A percentile compares a stretch with the other conserved stretches of the same genome.
These are phyloP conservation scores for maize (Zea mays) DNA, from an alignment of 176 grass and related monocot genomes.

Conservation along the genomic window DNA sequence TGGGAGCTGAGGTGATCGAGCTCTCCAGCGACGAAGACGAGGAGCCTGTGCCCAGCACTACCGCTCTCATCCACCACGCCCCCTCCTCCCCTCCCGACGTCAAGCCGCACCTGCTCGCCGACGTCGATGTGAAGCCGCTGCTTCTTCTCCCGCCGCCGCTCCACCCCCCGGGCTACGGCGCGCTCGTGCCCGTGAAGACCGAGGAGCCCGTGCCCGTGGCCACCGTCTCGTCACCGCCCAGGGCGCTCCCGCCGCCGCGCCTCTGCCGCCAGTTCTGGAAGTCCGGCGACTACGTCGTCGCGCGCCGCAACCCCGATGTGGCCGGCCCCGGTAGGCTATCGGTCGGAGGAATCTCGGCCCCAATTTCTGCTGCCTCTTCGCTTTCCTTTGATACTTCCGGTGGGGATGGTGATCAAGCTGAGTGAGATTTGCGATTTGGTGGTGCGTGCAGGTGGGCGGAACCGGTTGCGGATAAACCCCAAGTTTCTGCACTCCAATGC, in stretches of 20 bases:
- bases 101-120: conserved; percentile 45
- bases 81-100: conserved; percentile 38
- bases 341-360: conserved; percentile 3
- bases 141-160: conserved; percentile 34
- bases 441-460: conserved; percentile 48
- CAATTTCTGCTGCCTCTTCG: conserved; percentile 25
- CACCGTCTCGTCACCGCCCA: conserved; percentile 29
- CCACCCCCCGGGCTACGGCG: conserved; percentile 34
- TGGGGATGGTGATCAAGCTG: not conserved
- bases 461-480: conserved; percentile 61
- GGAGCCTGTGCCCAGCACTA: conserved; percentile 21
- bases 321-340: conserved; percentile 52
- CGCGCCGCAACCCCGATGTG: conserved; percentile 51
- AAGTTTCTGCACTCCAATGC: conserved; percentile 80
- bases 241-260: conserved; percentile 40
- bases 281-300: conserved; percentile 86
- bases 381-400: conserved; percentile 11
- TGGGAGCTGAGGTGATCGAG: conserved; percentile 58
- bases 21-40: conserved; percentile 73
- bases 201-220: conserved; percentile 43
- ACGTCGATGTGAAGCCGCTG: conserved; percentile 39
- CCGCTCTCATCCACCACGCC: conserved; percentile 6
- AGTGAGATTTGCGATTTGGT: conserved; percentile 28
- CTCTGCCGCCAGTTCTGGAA: conserved; percentile 93
- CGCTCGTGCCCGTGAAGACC: conserved; percentile 53